Evolutionary conservation across 805 yeast genomes (phyloP), one percentile per base, ranked within the genome.

Genomic region (Ogataea nitratoaversa): DNA sequence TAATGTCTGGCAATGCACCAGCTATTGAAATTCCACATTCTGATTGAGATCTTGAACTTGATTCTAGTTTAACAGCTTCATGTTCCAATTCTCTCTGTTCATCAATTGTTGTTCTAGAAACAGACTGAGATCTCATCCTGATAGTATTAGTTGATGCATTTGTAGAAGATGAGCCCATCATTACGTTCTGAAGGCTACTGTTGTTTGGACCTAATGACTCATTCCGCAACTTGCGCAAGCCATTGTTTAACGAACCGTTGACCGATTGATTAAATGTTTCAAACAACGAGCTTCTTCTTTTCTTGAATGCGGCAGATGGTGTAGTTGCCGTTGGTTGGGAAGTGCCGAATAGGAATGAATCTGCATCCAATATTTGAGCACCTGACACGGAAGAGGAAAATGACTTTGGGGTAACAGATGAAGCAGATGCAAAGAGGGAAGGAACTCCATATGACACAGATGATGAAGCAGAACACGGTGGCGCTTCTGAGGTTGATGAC

Each of bases 381-480:
- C 4, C 2, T 9, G 36, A 11, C 8, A n/a, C n/a, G n/a, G n/a
- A n/a, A n/a, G 37, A 25, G 14, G 32, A 9, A 14, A 20, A n/a
- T 18, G 34, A 23, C 22, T 19, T 30, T 23, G 30, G 8, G 28
- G 18, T 30, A 17, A 17, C 30, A 29, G 30, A 27, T 28, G 23
- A 20, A n/a, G 19, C 61, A 8, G 63, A 58, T 4, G 61, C 53
- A 39, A 57, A 57, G 30, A 57, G 38, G 1, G 61, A 57, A 8
- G 62, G 59, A 32, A 53, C 47, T 8, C 42, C 43, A 13, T 32
- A 25, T 18, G 35, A 25, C 18, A 28, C 12, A 18, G 43, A 36
- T 11, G 49, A 28, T 7, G 49, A 44, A 9, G 44, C 46, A 11
- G 46, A 48, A 6, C 31, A 36, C 18, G 19, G 27, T 6, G 40